Base-by-base conservation (phyloP, 495 filamentous ascomycete genomes). In the Aspergillus ellipticus region DNA sequence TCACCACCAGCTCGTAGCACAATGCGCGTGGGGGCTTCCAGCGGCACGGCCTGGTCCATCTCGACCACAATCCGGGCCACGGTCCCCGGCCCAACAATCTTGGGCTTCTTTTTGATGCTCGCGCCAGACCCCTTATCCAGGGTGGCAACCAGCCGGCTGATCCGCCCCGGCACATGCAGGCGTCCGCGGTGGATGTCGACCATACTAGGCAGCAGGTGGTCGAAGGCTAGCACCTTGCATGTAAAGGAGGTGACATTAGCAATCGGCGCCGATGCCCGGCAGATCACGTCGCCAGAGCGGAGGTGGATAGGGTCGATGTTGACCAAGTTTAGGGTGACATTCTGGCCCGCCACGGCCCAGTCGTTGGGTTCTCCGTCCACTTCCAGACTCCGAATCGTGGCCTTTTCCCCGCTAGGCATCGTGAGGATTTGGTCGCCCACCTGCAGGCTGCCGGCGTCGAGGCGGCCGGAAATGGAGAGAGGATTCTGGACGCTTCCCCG, bases 301-400 rank as follows among this genome's bases (percentile, higher is more conserved):
- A 97, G 80, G 64, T 96, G 88, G 15, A 88, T 79, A 2, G 86
- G 79, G 57, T 97, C 91, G 64, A 96, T 92, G 53, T 90, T 89
- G n/a, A 82, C 79, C 51, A 98, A 79, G 63, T 96, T 88, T 17
- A 98, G 71, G 2, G 86, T 84, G 9, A 88, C 82, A 53, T 96
- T 96, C 63, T 97, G 91, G 13, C 95, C 92, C 2, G 92, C 94
- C n/a, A 97, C 92, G 4, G 91, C 94, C 92, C 91, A 98, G 54
- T 96, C 90, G 10, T 72, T 78, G 3, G 81, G 70, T 39, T 88
- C 84, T 19, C 82, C 79, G 58, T 92, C 86, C 16, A 90, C 80
- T 58, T 91, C 86, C 16, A 98, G 63, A 10, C 79, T 86, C 64
- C 88, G 94, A 63, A 97, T 79, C 26, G 78, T 81, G 4, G 89